Base-by-base conservation (phyloP, 805 yeast genomes). In the Metschnikowia arizonensis region DNA sequence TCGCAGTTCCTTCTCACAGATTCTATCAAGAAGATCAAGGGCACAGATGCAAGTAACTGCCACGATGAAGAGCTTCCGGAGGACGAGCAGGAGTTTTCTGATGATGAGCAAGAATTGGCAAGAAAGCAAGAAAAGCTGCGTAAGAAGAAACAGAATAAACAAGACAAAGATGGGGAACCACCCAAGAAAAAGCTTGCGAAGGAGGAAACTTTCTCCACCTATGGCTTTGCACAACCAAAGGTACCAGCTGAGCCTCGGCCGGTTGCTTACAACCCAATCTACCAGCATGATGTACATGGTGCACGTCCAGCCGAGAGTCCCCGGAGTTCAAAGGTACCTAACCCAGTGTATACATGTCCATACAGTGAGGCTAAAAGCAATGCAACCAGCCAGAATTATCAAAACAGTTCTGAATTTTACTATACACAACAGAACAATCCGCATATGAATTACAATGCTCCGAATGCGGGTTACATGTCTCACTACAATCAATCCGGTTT, bases 41-140 rank as follows among this genome's bases (percentile, higher is more conserved):
- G 98, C 19, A 83, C 89, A 1, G 99, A 93, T 68, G 99, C 99
- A 0, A 85, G 95, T 58, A 93, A 93, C 56, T 83, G 88, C 62
- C 85, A 88, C 61, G 99, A 93, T 63, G 98, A 93, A 66, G 99
- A 93, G 58, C 65, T 91, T 25, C 88, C 96, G 0, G 89, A 82
- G 54, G 95, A 86, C 25, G 98, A 93, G 62, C 95, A 88, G 62
- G 98, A 91, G 60, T 91, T 83, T 54, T 87, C 97, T 1, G 98
- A 93, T 62, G 98, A 93, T 63, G 98, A 91, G 60, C 79, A 78
- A 49, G 98, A 93, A 62, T 77, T 81, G 54, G 83, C 78, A 29
- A 78, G 78, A 36, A 90, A 85, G 59, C 78, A 76, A 43, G 64
- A 73, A 18, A 82, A 76, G 61, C 87, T 84, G 64, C 77, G 76